phyloP scores from a whole-genome alignment of 1,284 basidiomycete genomes.

The Ceratobasidium sp. region DNA sequence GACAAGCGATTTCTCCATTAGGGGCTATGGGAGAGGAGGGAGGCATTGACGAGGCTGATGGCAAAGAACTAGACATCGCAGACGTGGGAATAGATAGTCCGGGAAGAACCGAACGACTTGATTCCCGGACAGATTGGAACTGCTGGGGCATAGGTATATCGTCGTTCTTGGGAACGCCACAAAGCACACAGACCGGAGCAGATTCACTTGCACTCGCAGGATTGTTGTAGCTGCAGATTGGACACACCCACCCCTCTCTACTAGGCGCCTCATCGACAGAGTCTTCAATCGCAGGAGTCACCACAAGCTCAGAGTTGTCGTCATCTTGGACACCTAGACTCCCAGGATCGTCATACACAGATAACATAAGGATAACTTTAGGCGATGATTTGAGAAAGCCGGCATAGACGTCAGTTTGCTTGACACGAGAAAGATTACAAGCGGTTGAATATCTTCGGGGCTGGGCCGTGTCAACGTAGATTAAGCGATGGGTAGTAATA shows the following conservation, averaged over 20 bases:
- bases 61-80: conserved; percentile 41
- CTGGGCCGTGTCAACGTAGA: conserved; percentile 78
- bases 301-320: conserved; percentile 28
- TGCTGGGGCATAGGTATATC: conserved; percentile 53
- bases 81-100: conserved; percentile 48
- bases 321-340: conserved; percentile 35
- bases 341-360: conserved; percentile 50
- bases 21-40: conserved; percentile 27
- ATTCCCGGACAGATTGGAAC: conserved; percentile 50
- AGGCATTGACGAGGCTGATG: conserved; percentile 21
- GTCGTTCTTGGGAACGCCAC: conserved; percentile 61
- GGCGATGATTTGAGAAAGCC: conserved; percentile 92
- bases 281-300: conserved; percentile 48
- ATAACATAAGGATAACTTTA: conserved; percentile 86
- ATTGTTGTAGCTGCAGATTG: conserved; percentile 87
- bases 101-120: conserved; percentile 50
- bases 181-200: conserved; percentile 79
- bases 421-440: conserved; percentile 75
- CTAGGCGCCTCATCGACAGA: conserved; percentile 53
- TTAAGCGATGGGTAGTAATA: conserved; percentile 86
- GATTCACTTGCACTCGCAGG: conserved; percentile 65
- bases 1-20: conserved; percentile 69
- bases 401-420: conserved; percentile 89
- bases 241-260: conserved; percentile 81
- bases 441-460: conserved; percentile 68